phyloP scores from a whole-genome alignment of 2,329 filamentous ascomycete species.

The Neofusicoccum ribis region DNA sequence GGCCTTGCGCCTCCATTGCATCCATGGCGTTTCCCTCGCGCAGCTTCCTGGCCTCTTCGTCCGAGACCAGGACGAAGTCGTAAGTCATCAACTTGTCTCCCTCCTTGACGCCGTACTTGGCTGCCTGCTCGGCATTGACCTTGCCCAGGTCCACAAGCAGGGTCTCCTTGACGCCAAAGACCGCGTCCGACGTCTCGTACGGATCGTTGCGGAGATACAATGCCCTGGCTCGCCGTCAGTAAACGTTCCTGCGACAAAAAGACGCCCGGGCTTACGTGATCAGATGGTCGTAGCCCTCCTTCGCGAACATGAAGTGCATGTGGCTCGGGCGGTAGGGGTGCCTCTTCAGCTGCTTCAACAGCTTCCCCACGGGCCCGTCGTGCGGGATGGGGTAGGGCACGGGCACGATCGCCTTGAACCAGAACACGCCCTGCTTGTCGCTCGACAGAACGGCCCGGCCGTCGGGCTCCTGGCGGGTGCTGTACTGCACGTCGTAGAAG shows the following conservation, averaged over 20 bases:
- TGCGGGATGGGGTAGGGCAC: conserved; percentile 84
- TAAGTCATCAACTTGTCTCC: conserved; percentile 66
- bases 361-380: conserved; percentile 73
- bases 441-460: conserved; percentile 70
- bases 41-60: conserved; percentile 67
- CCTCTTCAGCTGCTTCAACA: conserved; percentile 66
- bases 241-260: neutral
- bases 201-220: conserved; percentile 76
- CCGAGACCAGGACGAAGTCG: conserved; percentile 75
- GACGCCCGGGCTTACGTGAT: conserved; percentile 68
- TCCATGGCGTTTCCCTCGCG: conserved; percentile 66
- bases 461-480: conserved; percentile 61
- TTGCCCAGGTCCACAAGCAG: conserved; percentile 66
- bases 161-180: conserved; percentile 84
- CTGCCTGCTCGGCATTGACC: conserved; percentile 55
- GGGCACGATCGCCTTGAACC: conserved; percentile 81
- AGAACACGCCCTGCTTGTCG: conserved; percentile 73
- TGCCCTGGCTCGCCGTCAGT: conserved; percentile 53
- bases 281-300: conserved; percentile 73
- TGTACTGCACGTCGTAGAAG: conserved; percentile 79
- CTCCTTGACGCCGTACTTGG: conserved; percentile 63
- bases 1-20: conserved; percentile 66
- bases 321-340: conserved; percentile 77
- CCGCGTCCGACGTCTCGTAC: conserved; percentile 80
- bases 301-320: conserved; percentile 88